Evolutionary conservation across 352 stramenopile genomes (phyloP).

Genomic region (Phytopythium aichiense): DNA sequence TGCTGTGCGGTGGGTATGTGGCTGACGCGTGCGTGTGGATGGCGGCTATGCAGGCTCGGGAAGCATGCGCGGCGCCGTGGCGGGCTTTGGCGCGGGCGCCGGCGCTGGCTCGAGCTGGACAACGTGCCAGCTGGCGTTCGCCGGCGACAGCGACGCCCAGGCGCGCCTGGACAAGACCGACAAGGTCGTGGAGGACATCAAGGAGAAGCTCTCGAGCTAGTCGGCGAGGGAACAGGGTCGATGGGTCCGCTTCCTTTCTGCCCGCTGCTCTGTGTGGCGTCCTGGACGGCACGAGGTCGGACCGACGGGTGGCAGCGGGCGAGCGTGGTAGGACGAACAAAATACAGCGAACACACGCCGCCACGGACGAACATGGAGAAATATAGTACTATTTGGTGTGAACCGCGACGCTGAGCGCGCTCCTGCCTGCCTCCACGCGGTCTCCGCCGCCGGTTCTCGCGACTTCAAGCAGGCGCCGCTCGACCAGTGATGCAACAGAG

Average conservation of each 20-base stretch:
- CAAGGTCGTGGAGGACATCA: conserved; percentile 72
- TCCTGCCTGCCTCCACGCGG: background rate
- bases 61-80: conserved; percentile 53
- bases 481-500: background rate
- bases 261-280: background rate
- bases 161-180: conserved; percentile 67
- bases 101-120: conserved; percentile 82
- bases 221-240: background rate
- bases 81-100: conserved; percentile 63
- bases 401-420: background rate
- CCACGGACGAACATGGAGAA: conserved; percentile 3
- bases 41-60: conserved; percentile 41
- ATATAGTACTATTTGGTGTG: conserved; percentile 47
- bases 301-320: background rate
- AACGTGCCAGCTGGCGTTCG: conserved; percentile 81
- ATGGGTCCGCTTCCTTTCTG: background rate
- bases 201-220: conserved; percentile 47
- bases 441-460: background rate
- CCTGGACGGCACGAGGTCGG: background rate
- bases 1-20: conserved; percentile 4
- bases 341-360: background rate
- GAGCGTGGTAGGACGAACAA: background rate
- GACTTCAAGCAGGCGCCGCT: background rate
- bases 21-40: conserved; percentile 2
- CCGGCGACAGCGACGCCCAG: conserved; percentile 61